A percentile compares a stretch with the other conserved stretches of the same genome.
phyloP scores from a whole-genome alignment of 257 asterid species.

The Asclepias syriaca region DNA sequence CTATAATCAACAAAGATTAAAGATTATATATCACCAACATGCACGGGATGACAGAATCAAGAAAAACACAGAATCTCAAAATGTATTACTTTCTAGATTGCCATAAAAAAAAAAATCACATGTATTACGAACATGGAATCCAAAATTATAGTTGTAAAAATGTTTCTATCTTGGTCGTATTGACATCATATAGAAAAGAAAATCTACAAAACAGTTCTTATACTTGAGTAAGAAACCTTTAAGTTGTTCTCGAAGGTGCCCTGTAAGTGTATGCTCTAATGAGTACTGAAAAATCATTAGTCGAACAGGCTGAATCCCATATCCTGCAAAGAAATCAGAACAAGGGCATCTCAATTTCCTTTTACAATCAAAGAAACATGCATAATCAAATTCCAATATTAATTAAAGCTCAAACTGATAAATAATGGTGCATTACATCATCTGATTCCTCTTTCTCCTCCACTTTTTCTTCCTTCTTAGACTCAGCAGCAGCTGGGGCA shows the following conservation, averaged over 20 bases:
- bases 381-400: no score
- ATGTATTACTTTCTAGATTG: neutral
- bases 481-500: constrained; percentile 13
- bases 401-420: neutral
- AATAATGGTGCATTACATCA: constrained; percentile 1
- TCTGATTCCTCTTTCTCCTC: constrained; percentile 29
- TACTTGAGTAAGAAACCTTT: neutral
- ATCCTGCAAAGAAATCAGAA: constrained; percentile 17
- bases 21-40: no score
- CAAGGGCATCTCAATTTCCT: neutral
- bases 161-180: neutral
- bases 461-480: constrained; percentile 16
- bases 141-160: neutral
- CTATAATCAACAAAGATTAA: no score
- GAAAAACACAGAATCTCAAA: neutral
- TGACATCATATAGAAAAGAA: neutral
- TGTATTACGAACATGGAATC: neutral
- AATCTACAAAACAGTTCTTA: neutral
- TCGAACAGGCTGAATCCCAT: constrained; percentile 25
- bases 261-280: neutral
- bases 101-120: neutral
- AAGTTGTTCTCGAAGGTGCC: neutral
- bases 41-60: neutral
- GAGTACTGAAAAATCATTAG: neutral
- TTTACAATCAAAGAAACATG: neutral